Base-by-base conservation (phyloP, 352 stramenopile species). In the Phytophthora ohioensis region DNA sequence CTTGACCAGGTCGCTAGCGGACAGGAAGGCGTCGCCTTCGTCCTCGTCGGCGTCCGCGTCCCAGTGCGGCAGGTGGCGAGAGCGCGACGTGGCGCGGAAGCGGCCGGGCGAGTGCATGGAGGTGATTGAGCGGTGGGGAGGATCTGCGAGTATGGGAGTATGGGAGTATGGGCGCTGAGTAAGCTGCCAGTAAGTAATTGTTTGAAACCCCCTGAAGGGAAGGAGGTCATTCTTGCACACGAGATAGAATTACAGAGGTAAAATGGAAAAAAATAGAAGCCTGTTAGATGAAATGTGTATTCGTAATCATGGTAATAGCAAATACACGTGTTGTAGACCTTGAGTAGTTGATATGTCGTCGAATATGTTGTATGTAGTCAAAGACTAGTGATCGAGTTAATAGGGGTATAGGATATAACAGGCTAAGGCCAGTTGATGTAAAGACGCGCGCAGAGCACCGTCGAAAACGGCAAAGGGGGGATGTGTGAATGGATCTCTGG, bases 1-100 rank as follows among this genome's bases (percentile, higher is more conserved):
- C 53, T 72, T 78, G 39, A 76, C 68, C 39, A 78, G 51, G 30
- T 82, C 64, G 46, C 54, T 78, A 2, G 72, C 73, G 3, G 75
- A 78, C 53, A 80, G 57, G 57, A 78, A 73, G n/a, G 52, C 57
- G 51, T 72, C 64, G 38, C 56, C 45, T 10, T 55, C 61, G 54
- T 73, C 71, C 4, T 66, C 61, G 17, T 64, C 39, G 27, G 36
- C 43, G 17, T 57, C 54, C 11, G 36, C n/a, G 54, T 71, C 55
- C 72, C 72, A 76, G 48, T 52, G 66, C 6, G 43, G 47, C n/a
- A 55, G 43, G 45, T 52, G 46, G 42, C 57, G 42, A 52, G 39
- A 8, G 48, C 65, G 54, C 31, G 60, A 53, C 66, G 47, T 21
- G 57, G 48, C 64, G 52, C 65, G 65, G 47, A 69, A 65, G 57